Base-by-base conservation (phyloP, 2,329 filamentous ascomycete species). In the Trichoderma arundinaceum region DNA sequence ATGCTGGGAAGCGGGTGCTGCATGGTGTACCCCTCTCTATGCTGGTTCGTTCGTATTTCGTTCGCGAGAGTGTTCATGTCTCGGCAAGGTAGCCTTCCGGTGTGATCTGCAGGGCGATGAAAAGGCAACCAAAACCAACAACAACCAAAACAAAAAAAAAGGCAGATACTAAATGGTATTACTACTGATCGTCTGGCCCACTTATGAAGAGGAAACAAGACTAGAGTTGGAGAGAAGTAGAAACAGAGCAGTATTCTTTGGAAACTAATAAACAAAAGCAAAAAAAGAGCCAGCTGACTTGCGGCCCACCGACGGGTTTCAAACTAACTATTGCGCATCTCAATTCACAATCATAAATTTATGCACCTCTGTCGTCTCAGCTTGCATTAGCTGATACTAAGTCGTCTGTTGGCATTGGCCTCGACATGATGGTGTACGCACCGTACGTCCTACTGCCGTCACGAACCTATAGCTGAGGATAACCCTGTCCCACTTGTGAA, bases 201-300 rank as follows among this genome's bases (percentile, higher is more conserved):
- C 49, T 22, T 13, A 39, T 35, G 22, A 54, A n/a, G 59, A 52
- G 49, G 32, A 46, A 62, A 53, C 48, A 62, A 53, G 33, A 32
- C 49, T 62, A 62, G 57, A 53, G 9, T 22, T 39, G 51, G 44
- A 57, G 32, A 28, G 10, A 22, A 33, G 22, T 41, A 53, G 38
- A 51, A 62, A 38, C 22, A 15, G 17, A 54, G 10, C 32, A 28
- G 3, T 54, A 28, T 22, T 53, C 10, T 19, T 54, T 15, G 28
- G 15, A 48, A 41, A 28, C 59, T 62, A 58, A 65, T 58, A 43
- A 35, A 58, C 22, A 43, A 58, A 58, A 46, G 39, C 52, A 39
- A 65, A 57, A n/a, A 46, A 54, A 38, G 15, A 46, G 41, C 4
- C 8, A 38, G 58, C 46, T 39, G 19, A 51, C 17, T 41, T 33